phyloP scores from a whole-genome alignment of 495 filamentous ascomycete species.

The Aspergillus coremiiformis region DNA sequence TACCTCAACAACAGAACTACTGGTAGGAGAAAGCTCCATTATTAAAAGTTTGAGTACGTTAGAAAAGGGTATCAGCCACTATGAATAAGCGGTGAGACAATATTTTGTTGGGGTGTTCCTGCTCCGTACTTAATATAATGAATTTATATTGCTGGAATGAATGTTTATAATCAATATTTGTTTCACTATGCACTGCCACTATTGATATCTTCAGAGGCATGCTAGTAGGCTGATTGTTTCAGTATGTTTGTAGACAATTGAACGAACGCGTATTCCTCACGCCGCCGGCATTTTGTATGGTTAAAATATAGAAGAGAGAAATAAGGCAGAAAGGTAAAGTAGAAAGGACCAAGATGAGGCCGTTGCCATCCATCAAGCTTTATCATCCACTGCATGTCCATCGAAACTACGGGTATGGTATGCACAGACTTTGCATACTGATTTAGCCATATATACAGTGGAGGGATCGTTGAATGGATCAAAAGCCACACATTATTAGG shows the following conservation, averaged over 20 bases:
- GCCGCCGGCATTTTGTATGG: slow-evolving; percentile 15
- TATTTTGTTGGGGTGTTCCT: no score
- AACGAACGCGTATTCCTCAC: slow-evolving; percentile 20
- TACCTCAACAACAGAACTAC: neutral
- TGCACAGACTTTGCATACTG: slow-evolving; percentile 22
- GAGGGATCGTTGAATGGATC: slow-evolving; percentile 12
- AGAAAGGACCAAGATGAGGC: neutral
- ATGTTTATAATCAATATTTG: no score
- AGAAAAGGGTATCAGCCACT: neutral
- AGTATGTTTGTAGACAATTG: slow-evolving; percentile 3
- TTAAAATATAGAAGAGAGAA: neutral
- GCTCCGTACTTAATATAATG: no score
- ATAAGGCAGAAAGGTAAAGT: neutral
- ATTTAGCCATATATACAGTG: slow-evolving; percentile 15
- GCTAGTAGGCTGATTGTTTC: neutral
- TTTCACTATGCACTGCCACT: slow-evolving; percentile 6
- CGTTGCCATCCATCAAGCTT: neutral
- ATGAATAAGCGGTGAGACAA: slow-evolving; percentile 1
- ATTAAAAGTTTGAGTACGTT: neutral
- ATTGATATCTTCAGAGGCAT: neutral
- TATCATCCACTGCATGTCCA: neutral
- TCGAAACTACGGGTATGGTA: neutral
- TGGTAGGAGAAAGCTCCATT: no score
- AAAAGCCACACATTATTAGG: slow-evolving; percentile 22
- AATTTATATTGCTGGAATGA: no score